Conservation (phyloP, 148 eudicot genomes). For the Rhododendron griersonianum region DNA sequence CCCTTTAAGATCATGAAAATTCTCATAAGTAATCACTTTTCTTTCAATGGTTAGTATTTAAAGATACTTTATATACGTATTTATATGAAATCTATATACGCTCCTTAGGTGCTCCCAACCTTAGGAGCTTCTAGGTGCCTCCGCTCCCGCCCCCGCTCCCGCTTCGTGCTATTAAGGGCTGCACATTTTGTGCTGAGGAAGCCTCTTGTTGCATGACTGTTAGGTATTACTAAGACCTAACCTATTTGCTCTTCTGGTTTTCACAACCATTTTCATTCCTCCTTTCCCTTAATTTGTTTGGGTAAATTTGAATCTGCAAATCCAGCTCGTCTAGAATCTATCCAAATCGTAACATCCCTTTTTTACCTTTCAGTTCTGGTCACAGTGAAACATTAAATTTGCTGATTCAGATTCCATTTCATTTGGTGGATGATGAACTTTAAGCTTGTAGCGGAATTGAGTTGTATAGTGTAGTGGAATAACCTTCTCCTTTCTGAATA, state of each 20-base stretch:
- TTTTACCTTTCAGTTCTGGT: background rate
- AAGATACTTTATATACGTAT: too few species aligned
- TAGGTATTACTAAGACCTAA: background rate
- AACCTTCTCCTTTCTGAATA: background rate
- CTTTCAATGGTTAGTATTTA: too few species aligned
- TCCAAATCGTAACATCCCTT: background rate
- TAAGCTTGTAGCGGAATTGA: background rate
- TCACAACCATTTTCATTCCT: too few species aligned
- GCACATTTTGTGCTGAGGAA: background rate
- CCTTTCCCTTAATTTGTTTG: background rate
- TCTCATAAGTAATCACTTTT: too few species aligned
- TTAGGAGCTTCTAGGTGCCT: too few species aligned
- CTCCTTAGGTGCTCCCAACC: too few species aligned
- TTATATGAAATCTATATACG: too few species aligned
- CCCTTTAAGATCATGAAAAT: too few species aligned
- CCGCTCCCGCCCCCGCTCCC: too few species aligned
- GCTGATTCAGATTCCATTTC: background rate
- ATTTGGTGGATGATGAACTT: background rate
- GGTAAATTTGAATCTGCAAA: background rate
- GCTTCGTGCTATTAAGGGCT: background rate
- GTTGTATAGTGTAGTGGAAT: background rate
- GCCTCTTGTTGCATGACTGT: background rate
- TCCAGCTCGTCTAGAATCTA: background rate
- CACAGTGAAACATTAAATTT: background rate
- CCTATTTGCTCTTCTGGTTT: background rate